Evolutionary conservation across 495 filamentous ascomycete species (phyloP), one percentile per base, ranked within the genome.

Genomic region (Chaetomium tenue): DNA sequence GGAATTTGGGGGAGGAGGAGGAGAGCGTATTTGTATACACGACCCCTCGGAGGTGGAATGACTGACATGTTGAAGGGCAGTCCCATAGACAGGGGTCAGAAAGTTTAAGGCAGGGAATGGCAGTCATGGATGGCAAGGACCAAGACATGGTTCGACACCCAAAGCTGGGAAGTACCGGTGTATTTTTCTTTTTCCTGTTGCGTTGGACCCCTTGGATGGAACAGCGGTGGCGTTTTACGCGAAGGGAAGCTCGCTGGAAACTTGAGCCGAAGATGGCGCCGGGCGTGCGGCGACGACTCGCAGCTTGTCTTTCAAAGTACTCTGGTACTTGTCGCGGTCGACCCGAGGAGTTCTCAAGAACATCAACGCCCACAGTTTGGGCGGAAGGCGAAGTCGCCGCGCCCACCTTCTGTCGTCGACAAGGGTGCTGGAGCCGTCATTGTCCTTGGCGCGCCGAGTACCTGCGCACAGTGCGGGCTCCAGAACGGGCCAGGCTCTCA

Each of bases 1-100:
- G 16, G 11, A 51, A 12, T 22, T 6, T 55, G 26, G 58, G 26
- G 61, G 68, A n/a, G 68, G 60, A 23, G 69, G 48, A 64, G 61
- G 8, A 44, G 30, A 61, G 42, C 64, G 68, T 75, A 75, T 74
- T 70, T 75, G 72, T 75, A 75, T 66, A 66, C 66, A 66, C 59
- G 70, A 66, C 20, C 33, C 22, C 18, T 37, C 44, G 44, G 39
- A 13, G 25, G 33, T 28, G 25, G 55, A 59, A 26, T 2, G 47
- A 55, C 44, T 18, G 54, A 53, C 12, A 46, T 47, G 47, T 47
- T 33, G 42, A 64, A 53, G 13, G 63, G 2, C 15, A 58, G 20
- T 48, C 39, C 16, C 44, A 28, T 15, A 30, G 55, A 48, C 54
- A 57, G 57, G 66, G 65, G 50, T 42, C 65, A 57, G 59, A 65